A percentile compares a stretch with the other conserved stretches of the same genome.
Conservation (phyloP, 2,329 filamentous ascomycete species). For the Sporothrix globosa region DNA sequence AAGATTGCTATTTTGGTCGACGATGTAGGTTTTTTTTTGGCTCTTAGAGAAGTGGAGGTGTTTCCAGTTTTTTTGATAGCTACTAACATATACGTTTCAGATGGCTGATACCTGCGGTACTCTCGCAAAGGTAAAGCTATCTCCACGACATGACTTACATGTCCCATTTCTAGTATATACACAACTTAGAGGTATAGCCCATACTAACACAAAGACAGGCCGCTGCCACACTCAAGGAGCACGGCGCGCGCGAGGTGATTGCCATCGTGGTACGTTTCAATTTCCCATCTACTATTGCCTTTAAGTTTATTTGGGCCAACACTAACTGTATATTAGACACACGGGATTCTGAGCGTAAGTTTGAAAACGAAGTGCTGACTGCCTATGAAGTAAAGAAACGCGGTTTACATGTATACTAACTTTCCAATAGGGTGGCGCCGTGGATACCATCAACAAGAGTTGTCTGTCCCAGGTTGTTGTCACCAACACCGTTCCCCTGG, state of each 20-base stretch:
- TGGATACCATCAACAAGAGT: constrained; percentile 81
- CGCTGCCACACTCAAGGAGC: constrained; percentile 81
- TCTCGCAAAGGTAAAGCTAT: constrained; percentile 59
- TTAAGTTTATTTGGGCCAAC: not conserved
- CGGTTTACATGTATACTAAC: constrained; percentile 42
- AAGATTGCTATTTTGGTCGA: constrained; percentile 89
- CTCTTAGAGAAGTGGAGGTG: not conserved
- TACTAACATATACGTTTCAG: constrained; percentile 21
- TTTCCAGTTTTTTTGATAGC: not conserved
- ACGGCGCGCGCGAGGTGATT: constrained; percentile 84
- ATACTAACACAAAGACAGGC: constrained; percentile 50
- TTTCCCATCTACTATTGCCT: not conserved
- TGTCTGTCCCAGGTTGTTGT: constrained; percentile 79
- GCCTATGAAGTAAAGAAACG: not conserved
- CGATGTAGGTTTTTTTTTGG: constrained; percentile 32
- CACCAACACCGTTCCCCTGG: constrained; percentile 83
- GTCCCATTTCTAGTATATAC: not conserved
- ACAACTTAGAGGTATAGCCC: not conserved
- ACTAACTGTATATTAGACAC: constrained; percentile 32
- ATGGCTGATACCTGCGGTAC: constrained; percentile 43
- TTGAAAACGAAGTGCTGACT: not conserved
- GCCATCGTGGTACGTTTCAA: constrained; percentile 68
- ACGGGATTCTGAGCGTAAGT: constrained; percentile 37
- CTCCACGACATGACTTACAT: not conserved
- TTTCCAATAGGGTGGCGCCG: constrained; percentile 91